Evolutionary conservation across 805 yeast genomes (phyloP).

Genomic region (Groenewaldozyma salmanticensis): DNA sequence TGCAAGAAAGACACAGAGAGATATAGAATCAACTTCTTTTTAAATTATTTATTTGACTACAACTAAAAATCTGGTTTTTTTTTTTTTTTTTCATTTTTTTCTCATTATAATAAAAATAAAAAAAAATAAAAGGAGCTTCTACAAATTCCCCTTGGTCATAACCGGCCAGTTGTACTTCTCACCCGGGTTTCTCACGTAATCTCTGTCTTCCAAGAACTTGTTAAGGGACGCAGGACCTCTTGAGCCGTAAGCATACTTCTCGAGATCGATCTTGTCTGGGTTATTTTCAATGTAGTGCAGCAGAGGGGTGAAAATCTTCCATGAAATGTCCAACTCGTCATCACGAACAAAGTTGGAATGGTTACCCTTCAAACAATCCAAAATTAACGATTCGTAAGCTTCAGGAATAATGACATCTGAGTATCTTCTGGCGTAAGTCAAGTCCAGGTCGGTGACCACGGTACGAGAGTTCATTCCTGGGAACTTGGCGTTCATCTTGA

Average conservation of each 20-base stretch:
- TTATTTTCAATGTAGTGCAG: constrained; percentile 68
- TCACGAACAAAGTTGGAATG: constrained; percentile 97
- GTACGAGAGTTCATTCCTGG: constrained; percentile 85
- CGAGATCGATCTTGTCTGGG: constrained; percentile 54
- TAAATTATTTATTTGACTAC: neutral
- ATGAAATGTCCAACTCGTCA: constrained; percentile 88
- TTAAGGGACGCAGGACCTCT: constrained; percentile 71
- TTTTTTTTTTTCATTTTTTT: neutral
- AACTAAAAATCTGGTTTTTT: neutral
- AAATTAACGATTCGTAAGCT: constrained; percentile 91
- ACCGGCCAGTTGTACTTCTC: constrained; percentile 84
- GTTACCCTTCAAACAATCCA: constrained; percentile 84
- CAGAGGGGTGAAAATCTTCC: constrained; percentile 90
- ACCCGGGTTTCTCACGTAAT: constrained; percentile 55
- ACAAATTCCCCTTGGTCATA: constrained; percentile 20
- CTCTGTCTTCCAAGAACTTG: constrained; percentile 55
- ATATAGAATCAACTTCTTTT: no score
- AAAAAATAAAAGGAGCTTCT: no score
- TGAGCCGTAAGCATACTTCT: constrained; percentile 75
- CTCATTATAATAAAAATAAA: neutral
- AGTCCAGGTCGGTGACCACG: constrained; percentile 80
- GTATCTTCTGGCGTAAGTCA: constrained; percentile 75
- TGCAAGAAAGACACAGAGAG: no score
- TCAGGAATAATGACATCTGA: constrained; percentile 91
- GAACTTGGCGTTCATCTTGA: constrained; percentile 86